These are phyloP conservation scores for Talaromyces thailandensis DNA, from an alignment of 495 filamentous ascomycete species.

Conservation along the genomic window DNA sequence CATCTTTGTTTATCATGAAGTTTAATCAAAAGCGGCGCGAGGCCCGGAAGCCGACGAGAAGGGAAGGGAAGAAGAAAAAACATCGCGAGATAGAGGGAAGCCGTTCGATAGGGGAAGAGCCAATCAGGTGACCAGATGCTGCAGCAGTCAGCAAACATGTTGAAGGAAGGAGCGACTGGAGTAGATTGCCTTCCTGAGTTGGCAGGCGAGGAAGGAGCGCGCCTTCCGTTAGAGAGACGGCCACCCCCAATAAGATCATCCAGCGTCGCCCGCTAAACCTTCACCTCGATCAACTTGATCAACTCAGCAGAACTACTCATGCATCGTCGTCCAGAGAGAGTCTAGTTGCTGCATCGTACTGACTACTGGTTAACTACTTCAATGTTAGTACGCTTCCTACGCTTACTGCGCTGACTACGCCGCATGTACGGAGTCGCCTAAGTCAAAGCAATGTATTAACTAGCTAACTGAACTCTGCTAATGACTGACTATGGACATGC, in stretches of 20 bases:
- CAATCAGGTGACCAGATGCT: not conserved
- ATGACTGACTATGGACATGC: not conserved
- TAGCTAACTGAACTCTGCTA: not conserved
- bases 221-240: not conserved
- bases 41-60: not conserved
- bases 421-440: not conserved
- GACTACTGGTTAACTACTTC: not conserved
- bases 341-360: not conserved
- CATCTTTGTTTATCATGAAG: not conserved
- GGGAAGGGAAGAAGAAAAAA: not conserved
- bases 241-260: not conserved
- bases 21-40: not conserved
- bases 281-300: not conserved
- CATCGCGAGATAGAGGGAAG: not conserved
- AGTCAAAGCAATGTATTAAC: not conserved
- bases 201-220: not conserved
- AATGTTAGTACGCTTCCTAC: no score
- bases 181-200: conserved; percentile 4
- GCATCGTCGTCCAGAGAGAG: not conserved
- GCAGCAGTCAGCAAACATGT: no score
- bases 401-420: not conserved
- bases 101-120: not conserved
- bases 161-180: conserved; percentile 2
- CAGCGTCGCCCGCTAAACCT: not conserved
- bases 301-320: not conserved